phyloP scores from a whole-genome alignment of 306 rosid genomes.

The Pyrus pyrifolia region DNA sequence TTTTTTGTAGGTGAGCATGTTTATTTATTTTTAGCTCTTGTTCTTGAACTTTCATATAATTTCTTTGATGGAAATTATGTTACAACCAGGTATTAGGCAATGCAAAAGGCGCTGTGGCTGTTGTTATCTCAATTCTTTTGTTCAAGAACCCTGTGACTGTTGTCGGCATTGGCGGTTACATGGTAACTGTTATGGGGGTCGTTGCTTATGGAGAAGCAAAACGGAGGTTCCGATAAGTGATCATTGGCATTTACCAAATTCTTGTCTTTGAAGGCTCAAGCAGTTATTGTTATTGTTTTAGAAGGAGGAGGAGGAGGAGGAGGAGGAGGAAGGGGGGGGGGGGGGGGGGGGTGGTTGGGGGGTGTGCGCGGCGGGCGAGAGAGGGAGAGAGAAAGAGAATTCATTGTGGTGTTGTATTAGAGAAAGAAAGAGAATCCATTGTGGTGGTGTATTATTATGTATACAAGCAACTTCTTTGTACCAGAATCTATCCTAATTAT shows the following conservation, averaged over 20 bases:
- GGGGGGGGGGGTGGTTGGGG: no score
- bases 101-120: conserved; percentile 98
- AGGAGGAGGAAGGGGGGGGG: no score
- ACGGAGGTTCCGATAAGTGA: conserved; percentile 66
- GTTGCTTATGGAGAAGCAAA: conserved; percentile 90
- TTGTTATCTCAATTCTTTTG: conserved; percentile 88
- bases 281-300: no score
- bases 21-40: not conserved
- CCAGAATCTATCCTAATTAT: not conserved
- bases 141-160: conserved; percentile 89
- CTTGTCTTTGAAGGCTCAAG: conserved; percentile 2
- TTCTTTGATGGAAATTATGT: conserved; percentile 1
- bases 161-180: conserved; percentile 80
- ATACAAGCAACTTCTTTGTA: not conserved
- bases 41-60: not conserved
- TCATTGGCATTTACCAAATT: not conserved
- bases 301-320: no score
- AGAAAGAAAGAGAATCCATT: not conserved
- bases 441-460: not conserved
- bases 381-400: not conserved
- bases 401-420: conserved; percentile 7
- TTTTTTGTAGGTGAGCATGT: not conserved
- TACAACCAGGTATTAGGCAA: conserved; percentile 77
- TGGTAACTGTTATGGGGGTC: conserved; percentile 74
- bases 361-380: no score